phyloP scores from a whole-genome alignment of 164 flowering plant genomes.

The Magnolia kwangsiensis region DNA sequence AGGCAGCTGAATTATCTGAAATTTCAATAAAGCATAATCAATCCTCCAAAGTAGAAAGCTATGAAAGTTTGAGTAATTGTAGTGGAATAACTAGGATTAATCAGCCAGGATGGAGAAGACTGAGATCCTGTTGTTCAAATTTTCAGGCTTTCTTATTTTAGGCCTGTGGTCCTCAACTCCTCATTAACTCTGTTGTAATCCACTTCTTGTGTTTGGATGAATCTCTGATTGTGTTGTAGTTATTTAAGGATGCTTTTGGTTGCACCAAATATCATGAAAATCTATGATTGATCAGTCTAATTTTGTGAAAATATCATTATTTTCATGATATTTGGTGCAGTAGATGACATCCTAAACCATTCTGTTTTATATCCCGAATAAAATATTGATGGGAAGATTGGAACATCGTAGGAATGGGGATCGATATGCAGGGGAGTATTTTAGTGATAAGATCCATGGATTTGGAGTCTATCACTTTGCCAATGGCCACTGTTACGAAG shows the following conservation, averaged over 20 bases:
- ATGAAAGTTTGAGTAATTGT: neutral
- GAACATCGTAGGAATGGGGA: conserved; percentile 66
- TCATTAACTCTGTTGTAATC: neutral
- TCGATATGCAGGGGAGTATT: conserved; percentile 90
- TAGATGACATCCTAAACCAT: neutral
- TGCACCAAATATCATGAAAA: too few relatives aligned
- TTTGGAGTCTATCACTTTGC: conserved; percentile 96
- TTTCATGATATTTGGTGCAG: too few relatives aligned
- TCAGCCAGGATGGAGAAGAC: neutral
- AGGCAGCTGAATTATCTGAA: neutral
- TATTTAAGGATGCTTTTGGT: too few relatives aligned
- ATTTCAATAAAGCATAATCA: neutral
- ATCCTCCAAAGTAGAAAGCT: neutral
- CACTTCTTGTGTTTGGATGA: neutral
- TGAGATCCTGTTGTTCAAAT: neutral
- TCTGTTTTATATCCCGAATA: neutral
- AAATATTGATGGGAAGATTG: neutral
- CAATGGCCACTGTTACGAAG: conserved; percentile 89
- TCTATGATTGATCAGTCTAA: too few relatives aligned
- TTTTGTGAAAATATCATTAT: too few relatives aligned
- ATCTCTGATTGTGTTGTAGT: neutral
- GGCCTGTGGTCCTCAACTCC: neutral
- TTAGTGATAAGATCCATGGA: conserved; percentile 94
- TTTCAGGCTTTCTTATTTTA: neutral
- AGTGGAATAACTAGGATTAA: neutral